Evolutionary conservation across 257 asterid genomes (phyloP).

Genomic region (Penstemon barbatus): DNA sequence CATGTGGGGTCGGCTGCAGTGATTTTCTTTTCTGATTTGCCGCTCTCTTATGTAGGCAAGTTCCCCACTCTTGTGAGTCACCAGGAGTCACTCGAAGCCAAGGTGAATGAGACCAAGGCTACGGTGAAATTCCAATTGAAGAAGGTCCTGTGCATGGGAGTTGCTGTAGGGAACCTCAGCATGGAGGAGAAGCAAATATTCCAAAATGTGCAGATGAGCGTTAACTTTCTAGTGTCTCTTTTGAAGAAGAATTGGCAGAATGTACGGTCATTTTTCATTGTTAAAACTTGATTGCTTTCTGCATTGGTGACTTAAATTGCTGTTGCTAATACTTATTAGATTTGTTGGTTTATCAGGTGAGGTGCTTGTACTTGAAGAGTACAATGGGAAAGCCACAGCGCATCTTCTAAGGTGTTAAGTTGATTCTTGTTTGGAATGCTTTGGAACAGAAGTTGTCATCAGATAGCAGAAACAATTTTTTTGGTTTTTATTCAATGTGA

Average conservation of each 20-base stretch:
- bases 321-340: neutral
- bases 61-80: slow-evolving; percentile 56
- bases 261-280: slow-evolving; percentile 27
- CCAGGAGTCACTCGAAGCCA: slow-evolving; percentile 55
- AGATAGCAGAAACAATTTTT: neutral
- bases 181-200: slow-evolving; percentile 63
- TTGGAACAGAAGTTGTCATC: neutral
- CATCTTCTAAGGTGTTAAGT: slow-evolving; percentile 34
- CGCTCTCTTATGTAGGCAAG: slow-evolving; percentile 39
- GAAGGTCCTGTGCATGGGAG: slow-evolving; percentile 62
- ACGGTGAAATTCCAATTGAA: slow-evolving; percentile 53
- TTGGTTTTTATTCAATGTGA: neutral
- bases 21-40: neutral
- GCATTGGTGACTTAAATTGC: neutral
- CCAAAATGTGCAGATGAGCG: slow-evolving; percentile 55
- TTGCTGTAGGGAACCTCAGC: slow-evolving; percentile 52
- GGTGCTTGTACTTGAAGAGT: slow-evolving; percentile 58
- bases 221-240: slow-evolving; percentile 53
- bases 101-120: slow-evolving; percentile 58
- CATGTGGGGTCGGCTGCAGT: neutral
- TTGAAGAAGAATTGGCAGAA: slow-evolving; percentile 61
- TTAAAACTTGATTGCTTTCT: neutral
- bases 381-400: slow-evolving; percentile 59
- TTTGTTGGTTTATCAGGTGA: slow-evolving; percentile 35
- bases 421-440: neutral